Evolutionary conservation across 2,329 filamentous ascomycete genomes (phyloP), one percentile per base, ranked within the genome.

Genomic region (Fusarium floridanum): DNA sequence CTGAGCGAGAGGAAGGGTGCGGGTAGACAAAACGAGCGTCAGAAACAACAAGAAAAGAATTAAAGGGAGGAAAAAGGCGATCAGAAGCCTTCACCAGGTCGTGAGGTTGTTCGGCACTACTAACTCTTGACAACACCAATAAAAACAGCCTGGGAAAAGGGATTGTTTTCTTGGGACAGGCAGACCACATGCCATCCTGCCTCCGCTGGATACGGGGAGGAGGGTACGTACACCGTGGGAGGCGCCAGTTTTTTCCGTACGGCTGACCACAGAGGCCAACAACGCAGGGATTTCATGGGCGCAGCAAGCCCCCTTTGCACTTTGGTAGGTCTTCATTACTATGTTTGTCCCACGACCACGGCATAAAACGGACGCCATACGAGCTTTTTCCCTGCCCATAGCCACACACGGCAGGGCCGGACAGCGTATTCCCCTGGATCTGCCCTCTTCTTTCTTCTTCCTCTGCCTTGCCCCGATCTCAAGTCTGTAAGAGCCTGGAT

Each of bases 111-210:
- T 71, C 67, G 56, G 71, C 68, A 71, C 65, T 76, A 69, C 71
- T 74, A 68, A 66, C 64, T 73, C 59, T 69, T 53, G 24, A 67
- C 64, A 68, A 74, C 74, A 76, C 70, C 67, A 76, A 67, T 63
- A 73, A 68, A 74, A 71, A 74, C 66, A 72, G 71, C 60, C 75
- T 76, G 72, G 68, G 77, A 79, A 79, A 77, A 78, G 77, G 78
- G 77, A 78, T 79, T 79, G 77, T 78, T 79, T 78, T 79, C 76
- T 79, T 78, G 57, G 70, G 60, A 66, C 45, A 55, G 55, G 61
- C n/a, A 65, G 66, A 72, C 57, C 75, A 75, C 71, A 78, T 77
- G 76, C 76, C 67, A 67, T 60, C 67, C 56, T 72, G 32, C 60
- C 67, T 71, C 45, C 67, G 67, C 67, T 61, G 45, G 14, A 53